These are phyloP conservation scores for Emergomyces pasteurianus DNA, from an alignment of 2,329 filamentous ascomycete genomes.

Conservation along the genomic window DNA sequence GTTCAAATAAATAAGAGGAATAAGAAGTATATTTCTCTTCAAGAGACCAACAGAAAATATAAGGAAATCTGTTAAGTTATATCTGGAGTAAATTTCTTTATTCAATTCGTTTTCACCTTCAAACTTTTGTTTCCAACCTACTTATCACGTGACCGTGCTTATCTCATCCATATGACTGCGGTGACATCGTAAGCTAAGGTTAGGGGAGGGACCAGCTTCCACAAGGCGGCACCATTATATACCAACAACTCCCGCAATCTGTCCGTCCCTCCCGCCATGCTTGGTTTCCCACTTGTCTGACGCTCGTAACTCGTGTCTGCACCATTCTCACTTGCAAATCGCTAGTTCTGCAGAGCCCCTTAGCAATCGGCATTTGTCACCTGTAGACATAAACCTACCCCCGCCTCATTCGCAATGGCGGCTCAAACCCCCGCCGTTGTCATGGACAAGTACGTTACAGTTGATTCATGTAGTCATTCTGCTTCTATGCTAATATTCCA, in stretches of 20 bases:
- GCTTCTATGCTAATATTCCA: conserved; percentile 26
- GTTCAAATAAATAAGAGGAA: too few species aligned
- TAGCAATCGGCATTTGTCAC: background rate
- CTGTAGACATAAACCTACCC: background rate
- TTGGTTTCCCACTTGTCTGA: background rate
- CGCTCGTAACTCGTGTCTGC: background rate
- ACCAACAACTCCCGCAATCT: background rate
- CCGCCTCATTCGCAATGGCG: conserved; percentile 53
- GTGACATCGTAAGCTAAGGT: conserved; percentile 2
- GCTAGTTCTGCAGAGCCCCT: conserved; percentile 4
- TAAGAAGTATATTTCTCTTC: too few species aligned
- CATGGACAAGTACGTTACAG: conserved; percentile 94
- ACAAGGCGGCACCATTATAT: background rate
- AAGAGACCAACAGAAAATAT: background rate
- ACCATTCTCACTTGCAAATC: background rate
- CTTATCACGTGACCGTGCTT: background rate
- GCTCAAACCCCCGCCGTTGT: conserved; percentile 99
- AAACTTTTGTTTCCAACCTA: background rate
- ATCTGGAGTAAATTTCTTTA: background rate
- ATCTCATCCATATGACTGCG: background rate
- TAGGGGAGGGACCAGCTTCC: background rate
- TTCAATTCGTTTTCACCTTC: background rate
- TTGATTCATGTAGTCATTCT: conserved; percentile 12
- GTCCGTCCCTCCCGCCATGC: background rate
- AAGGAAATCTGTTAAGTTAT: background rate